Percentiles rank a stretch among this genome's conserved stretches.
Evolutionary conservation across 2,329 filamentous ascomycete genomes (phyloP).

Genomic region (Lasiodiplodia sp.): DNA sequence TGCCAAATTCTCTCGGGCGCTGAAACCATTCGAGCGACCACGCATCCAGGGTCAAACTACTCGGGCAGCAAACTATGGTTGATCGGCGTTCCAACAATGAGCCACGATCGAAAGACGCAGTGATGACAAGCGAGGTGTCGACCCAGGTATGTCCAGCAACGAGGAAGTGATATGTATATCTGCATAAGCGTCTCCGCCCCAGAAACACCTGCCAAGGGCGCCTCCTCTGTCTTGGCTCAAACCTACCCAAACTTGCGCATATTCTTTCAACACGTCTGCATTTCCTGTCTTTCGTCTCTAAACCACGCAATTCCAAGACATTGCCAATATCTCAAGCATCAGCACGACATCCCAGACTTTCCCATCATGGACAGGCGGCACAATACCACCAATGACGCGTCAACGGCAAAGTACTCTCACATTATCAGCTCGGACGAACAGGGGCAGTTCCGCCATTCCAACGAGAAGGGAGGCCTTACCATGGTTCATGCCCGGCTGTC

Average conservation of each 20-base stretch:
- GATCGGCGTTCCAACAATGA: background rate
- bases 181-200: background rate
- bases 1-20: background rate
- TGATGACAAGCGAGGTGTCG: background rate
- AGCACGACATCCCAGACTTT: background rate
- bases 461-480: slow-evolving; percentile 13
- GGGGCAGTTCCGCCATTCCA: background rate
- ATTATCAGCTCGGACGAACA: slow-evolving; percentile 19
- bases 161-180: slow-evolving; percentile 12
- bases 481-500: slow-evolving; percentile 13
- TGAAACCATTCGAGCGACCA: slow-evolving; percentile 4
- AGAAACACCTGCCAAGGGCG: background rate
- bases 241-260: slow-evolving; percentile 8
- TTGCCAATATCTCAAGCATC: slow-evolving; percentile 22
- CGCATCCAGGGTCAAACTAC: background rate
- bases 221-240: slow-evolving; percentile 8
- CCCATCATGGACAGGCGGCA: slow-evolving; percentile 9
- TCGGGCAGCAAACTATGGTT: background rate
- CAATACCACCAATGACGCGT: slow-evolving; percentile 8
- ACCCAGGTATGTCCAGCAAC: background rate
- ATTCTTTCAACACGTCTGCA: background rate
- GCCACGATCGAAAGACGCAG: background rate
- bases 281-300: background rate
- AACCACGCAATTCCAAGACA: slow-evolving; percentile 3
- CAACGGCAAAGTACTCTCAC: slow-evolving; percentile 3